phyloP scores from a whole-genome alignment of 1,139 yeast genomes.

The Candida neerlandica region DNA sequence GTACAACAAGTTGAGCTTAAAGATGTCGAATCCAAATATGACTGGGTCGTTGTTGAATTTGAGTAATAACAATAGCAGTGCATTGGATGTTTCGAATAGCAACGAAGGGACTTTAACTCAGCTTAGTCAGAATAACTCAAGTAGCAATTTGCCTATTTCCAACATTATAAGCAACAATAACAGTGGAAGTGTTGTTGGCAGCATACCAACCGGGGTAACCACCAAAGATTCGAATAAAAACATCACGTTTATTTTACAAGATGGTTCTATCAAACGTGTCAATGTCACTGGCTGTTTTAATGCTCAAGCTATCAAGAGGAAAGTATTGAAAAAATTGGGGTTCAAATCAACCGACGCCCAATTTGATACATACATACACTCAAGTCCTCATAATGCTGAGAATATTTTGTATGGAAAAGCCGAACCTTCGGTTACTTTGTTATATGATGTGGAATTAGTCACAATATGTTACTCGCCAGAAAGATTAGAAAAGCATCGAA shows the following conservation, averaged over 20 bases:
- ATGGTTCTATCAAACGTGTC: slow-evolving; percentile 74
- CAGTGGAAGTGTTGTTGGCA: slow-evolving; percentile 2
- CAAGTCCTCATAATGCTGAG: slow-evolving; percentile 14
- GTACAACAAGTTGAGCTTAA: slow-evolving; percentile 14
- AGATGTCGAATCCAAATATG: background rate
- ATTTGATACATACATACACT: slow-evolving; percentile 48
- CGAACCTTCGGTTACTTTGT: slow-evolving; percentile 39
- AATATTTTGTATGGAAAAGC: slow-evolving; percentile 10
- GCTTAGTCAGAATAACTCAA: slow-evolving; percentile 6
- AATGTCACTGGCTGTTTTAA: slow-evolving; percentile 80
- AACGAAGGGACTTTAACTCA: slow-evolving; percentile 20
- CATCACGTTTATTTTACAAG: slow-evolving; percentile 70
- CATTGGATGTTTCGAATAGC: slow-evolving; percentile 14
- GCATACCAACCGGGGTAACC: background rate
- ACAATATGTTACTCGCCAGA: slow-evolving; percentile 80
- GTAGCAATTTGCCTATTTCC: slow-evolving; percentile 2
- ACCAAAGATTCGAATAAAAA: slow-evolving; percentile 43
- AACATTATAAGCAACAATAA: slow-evolving; percentile 2
- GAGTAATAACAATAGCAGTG: slow-evolving; percentile 3
- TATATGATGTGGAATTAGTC: slow-evolving; percentile 80
- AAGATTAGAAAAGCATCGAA: slow-evolving; percentile 68
- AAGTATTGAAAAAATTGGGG: slow-evolving; percentile 65
- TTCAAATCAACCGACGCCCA: slow-evolving; percentile 40
- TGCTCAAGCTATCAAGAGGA: slow-evolving; percentile 76
- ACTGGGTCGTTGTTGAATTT: slow-evolving; percentile 2